Conservation (phyloP, 2,329 filamentous ascomycete genomes). For the Falciphora oryzae region DNA sequence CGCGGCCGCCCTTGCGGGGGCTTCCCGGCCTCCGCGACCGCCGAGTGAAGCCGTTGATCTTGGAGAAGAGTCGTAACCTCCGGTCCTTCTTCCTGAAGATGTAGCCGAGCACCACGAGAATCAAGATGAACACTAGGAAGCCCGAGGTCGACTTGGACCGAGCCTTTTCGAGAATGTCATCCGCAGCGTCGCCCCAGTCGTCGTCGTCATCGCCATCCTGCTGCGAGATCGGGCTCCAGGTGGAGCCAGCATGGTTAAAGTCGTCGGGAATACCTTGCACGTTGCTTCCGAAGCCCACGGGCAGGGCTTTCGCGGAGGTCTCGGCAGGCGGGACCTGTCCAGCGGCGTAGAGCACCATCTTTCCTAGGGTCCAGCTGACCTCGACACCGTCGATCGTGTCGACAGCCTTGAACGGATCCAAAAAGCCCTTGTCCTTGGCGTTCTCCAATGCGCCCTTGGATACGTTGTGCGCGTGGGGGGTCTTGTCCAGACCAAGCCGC, state of each 20-base stretch:
- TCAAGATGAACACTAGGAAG: constrained; percentile 69
- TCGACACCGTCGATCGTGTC: constrained; percentile 89
- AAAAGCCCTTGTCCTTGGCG: constrained; percentile 67
- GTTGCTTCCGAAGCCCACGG: constrained; percentile 93
- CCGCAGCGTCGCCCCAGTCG: constrained; percentile 46
- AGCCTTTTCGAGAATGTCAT: constrained; percentile 59
- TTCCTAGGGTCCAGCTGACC: constrained; percentile 94
- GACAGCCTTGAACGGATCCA: constrained; percentile 85
- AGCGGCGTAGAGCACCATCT: constrained; percentile 91
- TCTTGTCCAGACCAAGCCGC: constrained; percentile 69
- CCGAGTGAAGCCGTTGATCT: constrained; percentile 37
- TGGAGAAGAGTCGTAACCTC: constrained; percentile 54
- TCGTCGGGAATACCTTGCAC: constrained; percentile 60
- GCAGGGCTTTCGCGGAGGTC: constrained; percentile 47
- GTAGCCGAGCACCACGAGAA: constrained; percentile 64
- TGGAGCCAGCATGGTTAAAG: constrained; percentile 76
- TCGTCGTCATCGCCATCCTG: constrained; percentile 41
- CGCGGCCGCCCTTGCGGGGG: constrained; percentile 31
- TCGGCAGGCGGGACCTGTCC: constrained; percentile 70
- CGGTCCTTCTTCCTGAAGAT: constrained; percentile 76
- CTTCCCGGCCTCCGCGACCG: constrained; percentile 39
- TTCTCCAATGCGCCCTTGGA: constrained; percentile 65
- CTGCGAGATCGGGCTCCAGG: constrained; percentile 29
- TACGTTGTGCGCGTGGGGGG: constrained; percentile 53
- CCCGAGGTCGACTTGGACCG: constrained; percentile 65